These are phyloP conservation scores for Amaranthus palmeri DNA, from an alignment of 148 eudicot genomes.

Conservation along the genomic window DNA sequence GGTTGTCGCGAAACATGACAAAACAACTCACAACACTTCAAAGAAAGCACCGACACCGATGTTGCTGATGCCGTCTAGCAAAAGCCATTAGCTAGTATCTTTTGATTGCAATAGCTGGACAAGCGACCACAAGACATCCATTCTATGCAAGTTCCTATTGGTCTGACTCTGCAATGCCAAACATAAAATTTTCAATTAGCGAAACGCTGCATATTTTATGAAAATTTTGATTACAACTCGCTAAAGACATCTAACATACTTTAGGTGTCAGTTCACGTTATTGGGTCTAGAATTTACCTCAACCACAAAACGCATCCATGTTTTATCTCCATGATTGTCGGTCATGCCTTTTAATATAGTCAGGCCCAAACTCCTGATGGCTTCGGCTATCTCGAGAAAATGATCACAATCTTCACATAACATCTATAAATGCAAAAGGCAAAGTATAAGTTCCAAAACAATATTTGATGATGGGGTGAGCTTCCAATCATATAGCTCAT, in stretches of 20 bases:
- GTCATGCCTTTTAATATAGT: constrained; percentile 74
- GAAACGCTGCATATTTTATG: background rate
- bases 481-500: background rate
- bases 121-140: constrained; percentile 87
- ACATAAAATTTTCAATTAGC: background rate
- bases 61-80: constrained; percentile 4
- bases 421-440: constrained; percentile 34
- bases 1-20: constrained; percentile 5
- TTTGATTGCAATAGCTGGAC: constrained; percentile 72
- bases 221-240: background rate
- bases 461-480: background rate
- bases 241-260: background rate
- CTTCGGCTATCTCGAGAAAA: constrained; percentile 72
- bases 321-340: constrained; percentile 57
- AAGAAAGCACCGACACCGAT: background rate
- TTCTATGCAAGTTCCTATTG: constrained; percentile 73
- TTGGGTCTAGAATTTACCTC: constrained; percentile 47
- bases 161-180: constrained; percentile 47
- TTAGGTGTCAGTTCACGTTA: background rate
- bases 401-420: constrained; percentile 56
- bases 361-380: constrained; percentile 68
- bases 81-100: constrained; percentile 21
- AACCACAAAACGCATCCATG: constrained; percentile 77
- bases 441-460: constrained; percentile 5
- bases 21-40: constrained; percentile 23